Evolutionary conservation across 371 early-diverging fungal species (phyloP).

Genomic region (Mucor plumbeus): DNA sequence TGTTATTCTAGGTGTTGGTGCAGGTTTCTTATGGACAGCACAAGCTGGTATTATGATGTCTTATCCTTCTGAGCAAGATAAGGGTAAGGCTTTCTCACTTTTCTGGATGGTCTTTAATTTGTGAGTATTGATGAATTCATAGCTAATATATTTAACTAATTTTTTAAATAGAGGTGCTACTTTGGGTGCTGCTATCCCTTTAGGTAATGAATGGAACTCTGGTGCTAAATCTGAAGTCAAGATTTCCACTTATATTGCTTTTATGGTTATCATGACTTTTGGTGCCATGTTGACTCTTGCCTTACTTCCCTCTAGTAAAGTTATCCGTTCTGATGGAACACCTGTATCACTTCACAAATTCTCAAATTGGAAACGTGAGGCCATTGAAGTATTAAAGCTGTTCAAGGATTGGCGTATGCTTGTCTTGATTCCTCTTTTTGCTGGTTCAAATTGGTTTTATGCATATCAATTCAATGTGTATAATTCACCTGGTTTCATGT

Average conservation of each 20-base stretch:
- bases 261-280: conserved; percentile 66
- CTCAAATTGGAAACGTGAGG: conserved; percentile 61
- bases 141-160: neutral
- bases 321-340: conserved; percentile 69
- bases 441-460: conserved; percentile 80
- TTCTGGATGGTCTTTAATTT: conserved; percentile 85
- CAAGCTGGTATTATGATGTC: conserved; percentile 85
- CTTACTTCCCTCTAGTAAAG: conserved; percentile 65
- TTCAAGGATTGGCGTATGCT: conserved; percentile 75
- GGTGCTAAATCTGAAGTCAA: conserved; percentile 19
- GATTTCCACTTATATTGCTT: conserved; percentile 64
- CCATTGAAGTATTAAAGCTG: conserved; percentile 60
- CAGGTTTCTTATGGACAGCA: conserved; percentile 59
- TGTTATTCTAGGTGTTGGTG: conserved; percentile 68
- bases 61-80: conserved; percentile 75
- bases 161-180: conserved; percentile 73
- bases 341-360: conserved; percentile 62
- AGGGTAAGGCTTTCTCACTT: conserved; percentile 69
- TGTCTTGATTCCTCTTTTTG: conserved; percentile 67
- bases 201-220: conserved; percentile 63
- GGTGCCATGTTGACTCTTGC: conserved; percentile 63
- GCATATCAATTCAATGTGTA: conserved; percentile 64
- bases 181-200: conserved; percentile 71
- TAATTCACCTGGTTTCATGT: conserved; percentile 54
- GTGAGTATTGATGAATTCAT: conserved; percentile 11